Evolutionary conservation across 306 rosid species (phyloP), one percentile per base, ranked within the genome.

Genomic region (Acmispon strigosus): DNA sequence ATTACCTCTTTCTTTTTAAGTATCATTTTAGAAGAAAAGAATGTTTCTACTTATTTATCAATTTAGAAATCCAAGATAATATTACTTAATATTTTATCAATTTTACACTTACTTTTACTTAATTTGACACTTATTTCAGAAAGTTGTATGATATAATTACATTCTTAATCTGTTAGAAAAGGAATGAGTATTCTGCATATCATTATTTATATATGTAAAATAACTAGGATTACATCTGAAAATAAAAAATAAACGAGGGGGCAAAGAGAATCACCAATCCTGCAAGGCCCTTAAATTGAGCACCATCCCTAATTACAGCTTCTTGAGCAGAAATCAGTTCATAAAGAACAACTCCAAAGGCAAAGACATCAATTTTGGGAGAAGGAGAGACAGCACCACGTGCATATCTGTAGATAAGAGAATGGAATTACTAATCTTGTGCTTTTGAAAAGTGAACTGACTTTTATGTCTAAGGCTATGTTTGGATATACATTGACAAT

Each of bases 271-370:
- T 74, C 60, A 93, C 98, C 92, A 87, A 67, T 66, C 76, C 82
- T 41, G 85, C 88, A 1, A 90, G 92, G 69, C 96, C 95, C 71
- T 54, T 87, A 1, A 85, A 65, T 70, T 87, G 95, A 24, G 70
- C 15, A 41, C 55, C 59, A 10, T 18, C 71, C 79, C 52, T 84
- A 34, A 87, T 45, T 32, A 93, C 67, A 48, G 97, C 98, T 78
- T 82, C 88, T 86, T 90, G 88, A 45, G 88, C 96, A 70, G 98
- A 93, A 72, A 93, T 93, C 24, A 93, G 89, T 80, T 93, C 98
- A 57, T 76, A 93, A 58, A 93, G 85, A 67, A 93, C 97, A 36
- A 93, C 98, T 16, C 97, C 98, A 10, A 93, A 90, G 22, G 98
- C 97, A 64, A 81, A 90, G 8, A 90, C 98, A 60, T 93, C 98